Evolutionary conservation across 495 filamentous ascomycete species (phyloP).

Genomic region (Daldinia decipiens): DNA sequence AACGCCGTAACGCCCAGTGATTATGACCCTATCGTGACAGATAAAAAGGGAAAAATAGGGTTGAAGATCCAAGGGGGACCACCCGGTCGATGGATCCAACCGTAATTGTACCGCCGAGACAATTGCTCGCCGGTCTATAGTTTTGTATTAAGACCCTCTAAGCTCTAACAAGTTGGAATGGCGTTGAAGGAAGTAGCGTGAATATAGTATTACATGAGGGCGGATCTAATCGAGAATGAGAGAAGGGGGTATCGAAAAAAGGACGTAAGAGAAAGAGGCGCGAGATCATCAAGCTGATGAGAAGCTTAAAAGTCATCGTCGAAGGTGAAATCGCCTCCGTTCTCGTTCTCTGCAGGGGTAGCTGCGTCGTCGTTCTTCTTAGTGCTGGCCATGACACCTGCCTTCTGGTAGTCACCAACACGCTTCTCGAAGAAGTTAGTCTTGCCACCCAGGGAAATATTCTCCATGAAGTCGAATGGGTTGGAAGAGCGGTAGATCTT

Average conservation of each 20-base stretch:
- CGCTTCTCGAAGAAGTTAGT: conserved; percentile 99
- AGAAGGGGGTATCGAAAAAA: conserved; percentile 43
- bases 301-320: conserved; percentile 92
- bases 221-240: conserved; percentile 7
- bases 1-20: conserved; percentile 31
- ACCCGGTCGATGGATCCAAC: conserved; percentile 16
- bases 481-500: conserved; percentile 94
- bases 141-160: conserved; percentile 23
- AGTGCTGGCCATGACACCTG: conserved; percentile 95
- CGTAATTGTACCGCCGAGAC: conserved; percentile 18
- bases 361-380: conserved; percentile 74
- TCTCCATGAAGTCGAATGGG: conserved; percentile 99
- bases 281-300: neutral
- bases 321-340: conserved; percentile 84
- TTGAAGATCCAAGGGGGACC: conserved; percentile 18
- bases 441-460: conserved; percentile 97
- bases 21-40: conserved; percentile 18
- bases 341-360: conserved; percentile 64
- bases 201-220: conserved; percentile 27
- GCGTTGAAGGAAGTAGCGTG: conserved; percentile 3
- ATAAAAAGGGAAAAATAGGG: conserved; percentile 1
- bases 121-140: conserved; percentile 39
- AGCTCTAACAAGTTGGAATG: neutral
- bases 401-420: conserved; percentile 99
- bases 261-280: conserved; percentile 16